Evolutionary conservation across 768 basidiomycete species (phyloP).

Genomic region (Suillus brevipes): DNA sequence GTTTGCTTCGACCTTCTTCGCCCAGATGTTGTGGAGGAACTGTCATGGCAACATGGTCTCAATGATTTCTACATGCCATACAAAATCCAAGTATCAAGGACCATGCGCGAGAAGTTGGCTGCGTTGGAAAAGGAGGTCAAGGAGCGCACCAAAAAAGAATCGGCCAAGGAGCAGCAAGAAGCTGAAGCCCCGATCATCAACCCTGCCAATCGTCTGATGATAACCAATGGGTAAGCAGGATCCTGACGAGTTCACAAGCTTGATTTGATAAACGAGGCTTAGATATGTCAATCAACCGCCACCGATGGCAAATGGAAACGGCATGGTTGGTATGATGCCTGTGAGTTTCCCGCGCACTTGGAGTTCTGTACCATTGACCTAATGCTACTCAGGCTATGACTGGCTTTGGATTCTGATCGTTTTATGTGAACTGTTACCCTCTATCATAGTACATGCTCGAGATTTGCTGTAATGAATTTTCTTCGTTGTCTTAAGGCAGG

Average conservation of each 20-base stretch:
- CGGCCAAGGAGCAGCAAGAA: constrained; percentile 86
- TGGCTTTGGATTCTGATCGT: constrained; percentile 52
- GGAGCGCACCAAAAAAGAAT: constrained; percentile 84
- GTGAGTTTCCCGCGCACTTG: constrained; percentile 40
- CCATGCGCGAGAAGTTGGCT: constrained; percentile 76
- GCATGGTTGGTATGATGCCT: constrained; percentile 54
- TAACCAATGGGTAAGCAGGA: constrained; percentile 60
- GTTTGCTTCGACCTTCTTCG: constrained; percentile 95
- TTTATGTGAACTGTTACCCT: constrained; percentile 11
- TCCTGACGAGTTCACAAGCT: background rate
- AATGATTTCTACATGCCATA: constrained; percentile 99
- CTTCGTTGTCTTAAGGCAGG: background rate
- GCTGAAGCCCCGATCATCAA: constrained; percentile 87
- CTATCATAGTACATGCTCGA: constrained; percentile 29
- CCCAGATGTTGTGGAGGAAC: constrained; percentile 88
- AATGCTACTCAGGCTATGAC: constrained; percentile 53
- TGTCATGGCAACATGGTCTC: constrained; percentile 94
- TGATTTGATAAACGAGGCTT: constrained; percentile 13
- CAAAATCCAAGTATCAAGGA: constrained; percentile 83
- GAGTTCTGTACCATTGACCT: background rate
- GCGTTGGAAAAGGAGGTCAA: constrained; percentile 86
- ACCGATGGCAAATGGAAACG: constrained; percentile 59
- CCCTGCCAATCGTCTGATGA: constrained; percentile 63
- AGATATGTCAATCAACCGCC: constrained; percentile 69
- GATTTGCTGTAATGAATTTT: constrained; percentile 27